Base-by-base conservation (phyloP, 2,329 filamentous ascomycete species). In the Proliferodiscus dingleyae region DNA sequence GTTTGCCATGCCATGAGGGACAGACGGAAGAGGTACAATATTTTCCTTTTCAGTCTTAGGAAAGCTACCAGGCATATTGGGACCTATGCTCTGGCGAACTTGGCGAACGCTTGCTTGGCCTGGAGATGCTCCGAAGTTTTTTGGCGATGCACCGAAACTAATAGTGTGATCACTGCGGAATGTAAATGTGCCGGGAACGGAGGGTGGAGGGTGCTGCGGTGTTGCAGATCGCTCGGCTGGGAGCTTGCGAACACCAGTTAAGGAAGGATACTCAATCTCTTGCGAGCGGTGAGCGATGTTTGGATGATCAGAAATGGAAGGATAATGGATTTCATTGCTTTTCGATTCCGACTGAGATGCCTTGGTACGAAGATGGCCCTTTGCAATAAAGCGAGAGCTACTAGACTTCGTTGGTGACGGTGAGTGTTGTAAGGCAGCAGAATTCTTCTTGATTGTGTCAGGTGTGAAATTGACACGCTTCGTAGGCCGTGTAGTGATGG, bases 391-490 rank as follows among this genome's bases (percentile, higher is more conserved):
- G 45, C 69, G 70, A 37, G 72, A 67, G 16, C 74, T 67, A 26
- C 63, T 61, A 5, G 71, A 69, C 58, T 80, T 80, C 53, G 75
- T 60, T 3, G 77, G 75, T 3, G 80, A 80, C 6, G 80, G 79
- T 2, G 78, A 77, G 46, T 72, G 68, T 48, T 77, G 72, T 11
- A 46, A 39, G 39, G 68, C 55, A 0, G 66, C 63, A 7, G 68
- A 65, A 15, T 68, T 67, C 51, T 87, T 77, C 28, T 51, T 54
- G 11, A 53, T 39, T 5, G 83, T 82, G 50, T 80, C 81, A 0
- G 83, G 83, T 0, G 85, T 89, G 59, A 95, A 95, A 41, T 86
- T 82, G 28, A 95, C 87, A 45, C 79, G 83, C 69, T 94, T 95
- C 15, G 68, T 64, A 29, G 72, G 62, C 64, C 81, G 86, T 19